Conservation (phyloP, 2,329 filamentous ascomycete species). For the Phoma herbarum region DNA sequence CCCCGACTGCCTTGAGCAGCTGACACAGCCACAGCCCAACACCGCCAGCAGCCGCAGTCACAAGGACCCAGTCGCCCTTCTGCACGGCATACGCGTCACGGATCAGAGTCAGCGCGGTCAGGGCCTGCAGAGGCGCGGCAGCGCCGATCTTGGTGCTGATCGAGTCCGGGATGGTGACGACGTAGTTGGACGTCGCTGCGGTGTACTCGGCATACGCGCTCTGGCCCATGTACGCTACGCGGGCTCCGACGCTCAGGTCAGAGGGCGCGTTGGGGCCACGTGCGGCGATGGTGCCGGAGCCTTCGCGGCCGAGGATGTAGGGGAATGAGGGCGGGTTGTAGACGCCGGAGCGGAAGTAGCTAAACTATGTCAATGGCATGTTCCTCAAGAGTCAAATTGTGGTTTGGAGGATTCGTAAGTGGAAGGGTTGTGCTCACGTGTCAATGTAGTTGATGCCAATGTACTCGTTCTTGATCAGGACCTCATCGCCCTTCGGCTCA, state of each 20-base stretch:
- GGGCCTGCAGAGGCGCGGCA: constrained; percentile 77
- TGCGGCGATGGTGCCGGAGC: constrained; percentile 73
- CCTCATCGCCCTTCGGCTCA: constrained; percentile 70
- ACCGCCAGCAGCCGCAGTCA: constrained; percentile 87
- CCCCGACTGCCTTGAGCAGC: constrained; percentile 75
- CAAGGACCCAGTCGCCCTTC: constrained; percentile 80
- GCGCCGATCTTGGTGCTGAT: constrained; percentile 70
- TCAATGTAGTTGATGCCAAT: constrained; percentile 91
- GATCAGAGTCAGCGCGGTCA: constrained; percentile 82
- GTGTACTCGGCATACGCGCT: constrained; percentile 69
- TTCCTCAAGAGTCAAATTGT: background rate
- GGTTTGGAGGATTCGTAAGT: background rate
- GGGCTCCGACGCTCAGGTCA: constrained; percentile 71
- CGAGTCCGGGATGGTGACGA: constrained; percentile 70
- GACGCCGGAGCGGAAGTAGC: constrained; percentile 85
- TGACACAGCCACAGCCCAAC: constrained; percentile 76
- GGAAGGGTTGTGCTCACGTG: constrained; percentile 59
- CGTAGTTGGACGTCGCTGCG: constrained; percentile 61
- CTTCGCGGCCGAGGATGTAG: constrained; percentile 81
- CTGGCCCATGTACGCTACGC: constrained; percentile 73
- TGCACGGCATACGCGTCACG: constrained; percentile 76
- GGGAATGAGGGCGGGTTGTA: constrained; percentile 76
- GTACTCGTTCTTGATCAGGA: constrained; percentile 82
- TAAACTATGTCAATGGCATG: constrained; percentile 34
- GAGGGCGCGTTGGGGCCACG: constrained; percentile 62